Evolutionary conservation across 768 basidiomycete genomes (phyloP).

Genomic region (Hortiboletus campestris): DNA sequence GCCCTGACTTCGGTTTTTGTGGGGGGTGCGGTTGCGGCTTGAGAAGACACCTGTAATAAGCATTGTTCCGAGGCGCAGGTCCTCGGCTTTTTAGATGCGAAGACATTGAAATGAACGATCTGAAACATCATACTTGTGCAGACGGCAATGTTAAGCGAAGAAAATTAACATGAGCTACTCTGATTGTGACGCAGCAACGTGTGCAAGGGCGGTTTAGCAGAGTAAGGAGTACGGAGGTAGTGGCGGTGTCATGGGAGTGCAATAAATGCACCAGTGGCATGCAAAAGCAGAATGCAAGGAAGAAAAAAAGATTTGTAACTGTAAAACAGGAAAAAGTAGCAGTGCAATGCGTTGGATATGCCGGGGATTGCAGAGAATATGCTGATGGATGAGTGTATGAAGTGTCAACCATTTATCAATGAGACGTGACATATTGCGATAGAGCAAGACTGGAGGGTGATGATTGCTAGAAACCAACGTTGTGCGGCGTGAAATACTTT

Average conservation of each 20-base stretch:
- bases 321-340: constrained; percentile 14
- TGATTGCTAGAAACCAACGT: constrained; percentile 12
- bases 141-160: constrained; percentile 8
- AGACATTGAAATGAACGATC: constrained; percentile 1
- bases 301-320: constrained; percentile 14
- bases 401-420: constrained; percentile 20
- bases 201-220: constrained; percentile 15
- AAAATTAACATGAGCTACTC: constrained; percentile 19
- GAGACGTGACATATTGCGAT: constrained; percentile 16
- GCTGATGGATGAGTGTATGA: constrained; percentile 23
- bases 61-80: neutral
- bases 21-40: neutral
- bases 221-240: constrained; percentile 6
- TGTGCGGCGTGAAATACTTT: constrained; percentile 19
- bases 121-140: constrained; percentile 21
- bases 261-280: constrained; percentile 23
- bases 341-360: constrained; percentile 26
- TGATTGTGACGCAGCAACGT: constrained; percentile 8
- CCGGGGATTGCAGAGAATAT: constrained; percentile 17
- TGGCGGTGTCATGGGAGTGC: constrained; percentile 18
- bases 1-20: neutral
- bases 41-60: neutral
- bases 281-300: constrained; percentile 20
- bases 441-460: constrained; percentile 8
- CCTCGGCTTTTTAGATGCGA: constrained; percentile 6